Base-by-base conservation (phyloP, 2,329 filamentous ascomycete genomes). In the Scedosporium boydii region DNA sequence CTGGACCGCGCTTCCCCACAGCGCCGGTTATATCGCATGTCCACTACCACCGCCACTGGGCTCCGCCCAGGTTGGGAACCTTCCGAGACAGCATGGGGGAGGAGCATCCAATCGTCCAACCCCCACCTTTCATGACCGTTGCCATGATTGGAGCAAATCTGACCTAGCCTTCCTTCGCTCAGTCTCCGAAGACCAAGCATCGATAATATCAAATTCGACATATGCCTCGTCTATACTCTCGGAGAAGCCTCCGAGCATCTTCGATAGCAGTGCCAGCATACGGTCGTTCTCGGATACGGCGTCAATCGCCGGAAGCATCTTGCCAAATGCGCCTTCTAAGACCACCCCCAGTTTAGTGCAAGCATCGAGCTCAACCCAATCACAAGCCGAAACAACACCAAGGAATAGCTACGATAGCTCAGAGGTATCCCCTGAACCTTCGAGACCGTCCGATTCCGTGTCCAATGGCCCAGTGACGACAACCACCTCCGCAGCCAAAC, bases 241-340 rank as follows among this genome's bases (percentile, higher is more conserved):
- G 26, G 73, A 75, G 56, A 72, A 75, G 48, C 67, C 69, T 12
- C 68, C 73, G 51, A 76, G 74, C 62, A 64, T 76, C 29, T 76
- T 75, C 64, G 75, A 76, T 60, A 67, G 68, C 6, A 69, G 68
- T 10, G 59, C 63, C 56, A 75, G 74, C 63, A 71, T 75, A 59
- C 69, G 72, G 41, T 72, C 75, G 27, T 72, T 73, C 29, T 77
- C 75, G 60, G 76, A 77, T 65, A 71, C 75, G 46, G 74, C 73
- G 12, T 76, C 74, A 23, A 71, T 73, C 18, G 72, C 73, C 16
- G 72, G 73, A 53, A 76, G 74, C 64, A 74, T 77, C 64, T 71
- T 76, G 38, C 76, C 75, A 46, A 76, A 74, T 63, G 70, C 76
- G n/a, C 75, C 73, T 10, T 72, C 73, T 41, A 75, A 74, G 64